Evolutionary conservation across 352 stramenopile species (phyloP).

Genomic region (Globisporangium viniferum): DNA sequence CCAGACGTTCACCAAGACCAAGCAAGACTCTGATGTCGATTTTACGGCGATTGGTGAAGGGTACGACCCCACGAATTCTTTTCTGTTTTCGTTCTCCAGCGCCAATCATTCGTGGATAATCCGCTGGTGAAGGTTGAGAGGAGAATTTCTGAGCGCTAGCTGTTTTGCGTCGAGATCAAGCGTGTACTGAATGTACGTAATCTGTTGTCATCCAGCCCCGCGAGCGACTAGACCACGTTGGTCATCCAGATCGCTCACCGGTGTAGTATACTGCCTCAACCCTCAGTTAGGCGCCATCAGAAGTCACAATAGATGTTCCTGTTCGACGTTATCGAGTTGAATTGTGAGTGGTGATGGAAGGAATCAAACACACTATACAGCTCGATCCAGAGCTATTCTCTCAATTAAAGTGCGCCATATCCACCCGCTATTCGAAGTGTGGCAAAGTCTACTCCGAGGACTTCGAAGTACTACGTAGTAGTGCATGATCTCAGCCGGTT

Average conservation of each 20-base stretch:
- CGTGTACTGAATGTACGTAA: background rate
- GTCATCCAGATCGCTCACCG: background rate
- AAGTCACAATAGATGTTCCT: background rate
- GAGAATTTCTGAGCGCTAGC: background rate
- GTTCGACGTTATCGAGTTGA: background rate
- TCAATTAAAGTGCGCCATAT: background rate
- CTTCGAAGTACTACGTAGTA: no score
- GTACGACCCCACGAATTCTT: no score
- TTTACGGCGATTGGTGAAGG: no score
- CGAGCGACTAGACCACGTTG: background rate
- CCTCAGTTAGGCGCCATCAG: background rate
- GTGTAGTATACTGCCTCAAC: background rate
- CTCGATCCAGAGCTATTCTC: background rate
- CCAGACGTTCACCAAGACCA: background rate
- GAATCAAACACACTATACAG: background rate
- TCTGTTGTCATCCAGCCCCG: background rate
- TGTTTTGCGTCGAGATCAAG: no score
- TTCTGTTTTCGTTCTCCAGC: no score
- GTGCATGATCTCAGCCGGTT: no score
- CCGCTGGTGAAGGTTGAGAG: no score
- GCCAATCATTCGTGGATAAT: background rate
- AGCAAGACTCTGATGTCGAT: background rate
- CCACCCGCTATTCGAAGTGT: background rate
- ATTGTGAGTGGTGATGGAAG: background rate
- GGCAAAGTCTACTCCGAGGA: background rate